Evolutionary conservation across 305 asterid species (phyloP).

Genomic region (Rubia peregrina): DNA sequence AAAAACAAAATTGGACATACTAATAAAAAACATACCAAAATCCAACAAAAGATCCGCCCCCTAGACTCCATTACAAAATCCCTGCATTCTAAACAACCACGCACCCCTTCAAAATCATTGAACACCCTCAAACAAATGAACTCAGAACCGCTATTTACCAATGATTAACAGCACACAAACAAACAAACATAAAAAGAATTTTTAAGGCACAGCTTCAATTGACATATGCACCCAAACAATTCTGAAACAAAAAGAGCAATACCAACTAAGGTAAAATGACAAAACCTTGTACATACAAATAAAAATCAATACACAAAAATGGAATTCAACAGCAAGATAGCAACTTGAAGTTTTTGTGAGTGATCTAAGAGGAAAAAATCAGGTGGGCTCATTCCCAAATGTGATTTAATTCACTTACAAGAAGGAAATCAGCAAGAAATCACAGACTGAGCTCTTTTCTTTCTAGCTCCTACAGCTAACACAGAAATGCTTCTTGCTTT

Average conservation of each 20-base stretch:
- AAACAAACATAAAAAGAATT: too few species aligned
- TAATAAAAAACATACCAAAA: conserved; percentile 30
- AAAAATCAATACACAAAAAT: conserved; percentile 4
- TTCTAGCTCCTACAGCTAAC: conserved; percentile 24
- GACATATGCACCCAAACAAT: conserved; percentile 25
- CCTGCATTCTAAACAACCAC: conserved; percentile 45
- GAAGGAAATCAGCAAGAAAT: conserved; percentile 38
- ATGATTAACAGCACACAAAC: conserved; percentile 21
- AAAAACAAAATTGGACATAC: conserved; percentile 31
- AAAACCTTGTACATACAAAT: conserved; percentile 4
- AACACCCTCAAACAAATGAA: conserved; percentile 21
- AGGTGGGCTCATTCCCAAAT: conserved; percentile 17
- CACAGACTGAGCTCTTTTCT: conserved; percentile 21
- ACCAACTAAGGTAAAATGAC: conserved; percentile 20
- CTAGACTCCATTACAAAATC: conserved; percentile 25
- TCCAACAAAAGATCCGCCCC: conserved; percentile 20
- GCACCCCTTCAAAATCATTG: conserved; percentile 15
- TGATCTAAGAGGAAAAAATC: conserved; percentile 40
- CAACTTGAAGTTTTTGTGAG: conserved; percentile 17
- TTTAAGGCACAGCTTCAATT: conserved; percentile 6
- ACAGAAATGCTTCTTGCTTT: conserved; percentile 23
- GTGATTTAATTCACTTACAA: conserved; percentile 36
- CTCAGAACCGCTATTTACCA: conserved; percentile 17
- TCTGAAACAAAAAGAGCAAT: conserved; percentile 4
- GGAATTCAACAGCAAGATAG: conserved; percentile 23